Evolutionary conservation across 306 rosid genomes (phyloP).

Genomic region (Lithocarpus polystachyus): DNA sequence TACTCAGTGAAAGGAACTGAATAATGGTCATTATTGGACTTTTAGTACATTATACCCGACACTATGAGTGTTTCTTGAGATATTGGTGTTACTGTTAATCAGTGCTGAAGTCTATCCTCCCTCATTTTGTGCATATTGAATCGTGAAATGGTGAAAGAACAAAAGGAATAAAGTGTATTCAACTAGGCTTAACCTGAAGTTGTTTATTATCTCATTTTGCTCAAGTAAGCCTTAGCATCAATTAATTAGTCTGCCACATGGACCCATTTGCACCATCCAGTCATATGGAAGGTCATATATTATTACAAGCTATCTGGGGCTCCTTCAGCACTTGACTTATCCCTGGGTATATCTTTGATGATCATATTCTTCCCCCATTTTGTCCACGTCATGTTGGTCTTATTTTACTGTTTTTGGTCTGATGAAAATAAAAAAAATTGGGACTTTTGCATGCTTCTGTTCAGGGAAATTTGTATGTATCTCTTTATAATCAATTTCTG

Average conservation of each 20-base stretch:
- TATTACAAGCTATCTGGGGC: neutral
- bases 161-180: neutral
- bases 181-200: neutral
- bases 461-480: neutral
- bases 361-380: neutral
- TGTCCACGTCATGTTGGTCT: neutral
- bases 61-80: neutral
- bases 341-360: neutral
- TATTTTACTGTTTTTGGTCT: neutral
- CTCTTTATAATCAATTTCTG: slow-evolving; percentile 21
- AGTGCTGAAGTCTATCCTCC: neutral
- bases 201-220: neutral
- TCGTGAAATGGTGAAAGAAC: neutral
- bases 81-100: neutral
- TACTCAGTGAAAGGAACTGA: neutral
- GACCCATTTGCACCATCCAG: neutral
- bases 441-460: neutral
- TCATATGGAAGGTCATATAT: neutral
- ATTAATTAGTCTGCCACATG: neutral
- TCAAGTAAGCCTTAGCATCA: neutral
- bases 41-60: neutral
- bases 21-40: neutral
- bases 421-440: neutral
- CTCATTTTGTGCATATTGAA: slow-evolving; percentile 1
- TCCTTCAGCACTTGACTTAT: neutral